A percentile compares a stretch with the other conserved stretches of the same genome.
Evolutionary conservation across 305 asterid genomes (phyloP).

Genomic region (Solanum chacoense): DNA sequence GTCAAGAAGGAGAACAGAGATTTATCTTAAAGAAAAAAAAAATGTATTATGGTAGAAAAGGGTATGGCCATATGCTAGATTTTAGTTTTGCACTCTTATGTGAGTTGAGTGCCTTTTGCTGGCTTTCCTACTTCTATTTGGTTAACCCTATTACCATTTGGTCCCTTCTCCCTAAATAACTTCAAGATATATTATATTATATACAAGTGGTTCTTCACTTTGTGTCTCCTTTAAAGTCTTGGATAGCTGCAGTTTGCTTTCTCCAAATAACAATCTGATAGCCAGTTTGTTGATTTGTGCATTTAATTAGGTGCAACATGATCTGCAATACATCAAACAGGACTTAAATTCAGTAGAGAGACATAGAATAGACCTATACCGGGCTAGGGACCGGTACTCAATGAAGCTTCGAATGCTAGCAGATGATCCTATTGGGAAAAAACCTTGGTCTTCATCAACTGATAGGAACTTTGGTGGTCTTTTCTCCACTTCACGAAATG

Average conservation of each 20-base stretch:
- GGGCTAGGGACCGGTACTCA: constrained; percentile 59
- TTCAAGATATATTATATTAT: not conserved
- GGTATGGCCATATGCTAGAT: not conserved
- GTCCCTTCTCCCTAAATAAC: not conserved
- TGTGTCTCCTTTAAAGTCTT: not conserved
- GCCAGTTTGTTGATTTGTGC: not conserved
- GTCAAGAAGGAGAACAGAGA: not conserved
- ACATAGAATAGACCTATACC: constrained; percentile 54
- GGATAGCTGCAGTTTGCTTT: not conserved
- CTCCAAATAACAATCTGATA: not conserved
- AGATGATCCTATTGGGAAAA: constrained; percentile 33
- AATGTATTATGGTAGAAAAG: not conserved
- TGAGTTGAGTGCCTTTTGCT: not conserved
- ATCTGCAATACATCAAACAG: constrained; percentile 58
- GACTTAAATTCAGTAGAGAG: constrained; percentile 63
- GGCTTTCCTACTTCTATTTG: not conserved
- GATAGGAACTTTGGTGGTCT: constrained; percentile 38
- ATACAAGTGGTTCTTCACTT: not conserved
- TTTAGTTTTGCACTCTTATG: not conserved
- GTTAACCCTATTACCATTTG: not conserved
- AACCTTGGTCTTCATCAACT: constrained; percentile 35
- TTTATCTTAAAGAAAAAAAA: not conserved
- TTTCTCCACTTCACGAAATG: constrained; percentile 38
- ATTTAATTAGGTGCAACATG: constrained; percentile 45
- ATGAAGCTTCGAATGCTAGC: constrained; percentile 47